phyloP scores from a whole-genome alignment of 1,139 yeast genomes.

The Lodderomyces oxycetoniae region DNA sequence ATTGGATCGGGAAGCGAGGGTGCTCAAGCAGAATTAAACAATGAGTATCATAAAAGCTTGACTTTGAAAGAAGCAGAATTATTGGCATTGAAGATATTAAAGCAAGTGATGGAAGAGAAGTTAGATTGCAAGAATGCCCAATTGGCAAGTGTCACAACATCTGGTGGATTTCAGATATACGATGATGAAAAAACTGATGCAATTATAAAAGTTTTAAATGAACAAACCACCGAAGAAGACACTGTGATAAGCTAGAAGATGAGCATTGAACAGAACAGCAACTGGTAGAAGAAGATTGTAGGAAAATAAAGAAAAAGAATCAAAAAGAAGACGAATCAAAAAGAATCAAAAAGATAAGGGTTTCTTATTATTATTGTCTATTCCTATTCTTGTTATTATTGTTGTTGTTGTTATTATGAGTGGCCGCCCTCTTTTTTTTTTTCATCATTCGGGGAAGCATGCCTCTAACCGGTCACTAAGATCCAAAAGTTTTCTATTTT shows the following conservation, averaged over 20 bases:
- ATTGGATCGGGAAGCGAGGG: conserved; percentile 99
- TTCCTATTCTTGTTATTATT: too few species aligned
- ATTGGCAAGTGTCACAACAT: conserved; percentile 86
- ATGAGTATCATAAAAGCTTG: conserved; percentile 90
- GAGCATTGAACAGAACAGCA: background rate
- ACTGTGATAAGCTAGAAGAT: conserved; percentile 13
- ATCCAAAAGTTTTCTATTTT: conserved; percentile 52
- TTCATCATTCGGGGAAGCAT: conserved; percentile 22
- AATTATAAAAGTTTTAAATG: conserved; percentile 71
- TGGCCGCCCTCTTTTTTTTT: too few species aligned
- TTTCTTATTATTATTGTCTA: too few species aligned
- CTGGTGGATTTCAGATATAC: conserved; percentile 83
- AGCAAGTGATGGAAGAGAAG: conserved; percentile 99
- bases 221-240: conserved; percentile 48
- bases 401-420: too few species aligned
- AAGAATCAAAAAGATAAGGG: conserved; percentile 5
- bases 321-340: background rate
- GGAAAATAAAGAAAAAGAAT: too few species aligned
- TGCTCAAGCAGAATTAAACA: conserved; percentile 96
- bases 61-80: conserved; percentile 94
- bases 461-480: conserved; percentile 52
- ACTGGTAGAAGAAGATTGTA: background rate
- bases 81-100: conserved; percentile 80
- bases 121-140: conserved; percentile 94
- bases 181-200: conserved; percentile 78